Conservation (phyloP, 164 flowering plant species). For the Annona squamosa region DNA sequence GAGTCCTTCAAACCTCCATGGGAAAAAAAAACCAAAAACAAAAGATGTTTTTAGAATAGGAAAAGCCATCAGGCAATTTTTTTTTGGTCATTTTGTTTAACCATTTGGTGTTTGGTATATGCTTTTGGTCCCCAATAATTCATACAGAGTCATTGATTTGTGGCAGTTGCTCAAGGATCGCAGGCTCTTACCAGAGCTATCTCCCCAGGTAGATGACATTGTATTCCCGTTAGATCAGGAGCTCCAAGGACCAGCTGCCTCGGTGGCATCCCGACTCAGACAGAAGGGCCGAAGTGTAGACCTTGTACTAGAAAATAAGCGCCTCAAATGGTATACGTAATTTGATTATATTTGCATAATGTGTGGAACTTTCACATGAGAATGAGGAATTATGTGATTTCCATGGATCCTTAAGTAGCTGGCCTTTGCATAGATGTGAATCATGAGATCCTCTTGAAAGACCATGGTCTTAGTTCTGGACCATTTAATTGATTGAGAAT, state of each 20-base stretch:
- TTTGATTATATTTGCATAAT: background rate
- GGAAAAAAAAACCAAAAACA: too few species aligned
- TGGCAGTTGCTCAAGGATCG: conserved; percentile 81
- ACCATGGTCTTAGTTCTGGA: background rate
- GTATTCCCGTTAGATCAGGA: conserved; percentile 70
- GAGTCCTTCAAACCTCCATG: too few species aligned
- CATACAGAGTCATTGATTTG: background rate
- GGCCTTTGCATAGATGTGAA: too few species aligned
- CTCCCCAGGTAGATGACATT: conserved; percentile 60
- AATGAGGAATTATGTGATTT: too few species aligned
- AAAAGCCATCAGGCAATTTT: too few species aligned
- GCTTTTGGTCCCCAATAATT: background rate
- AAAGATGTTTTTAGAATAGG: too few species aligned
- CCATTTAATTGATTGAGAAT: too few species aligned
- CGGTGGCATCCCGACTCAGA: conserved; percentile 63
- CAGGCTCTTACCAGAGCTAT: conserved; percentile 62
- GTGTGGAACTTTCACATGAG: background rate
- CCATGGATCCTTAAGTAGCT: too few species aligned
- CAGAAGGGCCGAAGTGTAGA: conserved; percentile 78
- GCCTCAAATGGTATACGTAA: conserved; percentile 61
- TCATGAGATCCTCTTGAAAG: background rate
- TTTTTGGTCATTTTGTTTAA: background rate
- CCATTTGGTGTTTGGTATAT: too few species aligned
- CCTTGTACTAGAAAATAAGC: conserved; percentile 80
- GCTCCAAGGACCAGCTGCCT: conserved; percentile 76